Conservation (phyloP, 2,329 filamentous ascomycete genomes). For the Erysiphe pulchra region DNA sequence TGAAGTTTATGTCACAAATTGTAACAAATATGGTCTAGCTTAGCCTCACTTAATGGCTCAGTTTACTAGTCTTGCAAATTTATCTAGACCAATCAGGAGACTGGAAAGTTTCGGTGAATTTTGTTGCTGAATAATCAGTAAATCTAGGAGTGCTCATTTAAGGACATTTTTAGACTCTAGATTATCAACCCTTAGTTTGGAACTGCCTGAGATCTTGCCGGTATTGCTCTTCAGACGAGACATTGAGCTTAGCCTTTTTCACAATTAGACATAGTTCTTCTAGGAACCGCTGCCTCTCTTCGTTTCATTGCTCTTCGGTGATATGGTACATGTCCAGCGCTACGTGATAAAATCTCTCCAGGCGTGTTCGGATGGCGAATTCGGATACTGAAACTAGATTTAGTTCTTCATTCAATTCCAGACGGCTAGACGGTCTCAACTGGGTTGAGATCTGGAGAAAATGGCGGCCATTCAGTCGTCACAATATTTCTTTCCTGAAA, state of each 20-base stretch:
- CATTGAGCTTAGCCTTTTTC: conserved; percentile 4
- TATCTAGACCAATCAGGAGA: too few relatives aligned
- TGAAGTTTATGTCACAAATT: too few relatives aligned
- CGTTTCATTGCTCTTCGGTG: too few relatives aligned
- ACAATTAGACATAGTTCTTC: conserved; percentile 1
- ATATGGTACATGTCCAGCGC: too few relatives aligned
- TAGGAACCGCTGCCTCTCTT: conserved; percentile 1
- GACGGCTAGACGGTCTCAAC: background rate
- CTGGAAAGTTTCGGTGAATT: too few relatives aligned
- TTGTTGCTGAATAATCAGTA: too few relatives aligned
- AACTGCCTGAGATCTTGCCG: conserved; percentile 1
- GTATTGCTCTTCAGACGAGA: conserved; percentile 1
- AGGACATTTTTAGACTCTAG: conserved; percentile 1
- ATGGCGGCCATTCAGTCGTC: background rate
- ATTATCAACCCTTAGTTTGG: conserved; percentile 1
- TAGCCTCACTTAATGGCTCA: too few relatives aligned
- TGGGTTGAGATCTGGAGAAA: background rate
- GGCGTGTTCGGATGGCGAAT: background rate
- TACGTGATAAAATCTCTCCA: conserved; percentile 1
- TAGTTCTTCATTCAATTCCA: too few relatives aligned
- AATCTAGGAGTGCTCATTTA: too few relatives aligned
- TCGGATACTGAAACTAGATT: too few relatives aligned
- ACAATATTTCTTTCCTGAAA: background rate
- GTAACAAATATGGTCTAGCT: too few relatives aligned
- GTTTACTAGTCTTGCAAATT: too few relatives aligned